Base-by-base conservation (phyloP, 768 basidiomycete species). In the Tricholoma hemisulphureum region DNA sequence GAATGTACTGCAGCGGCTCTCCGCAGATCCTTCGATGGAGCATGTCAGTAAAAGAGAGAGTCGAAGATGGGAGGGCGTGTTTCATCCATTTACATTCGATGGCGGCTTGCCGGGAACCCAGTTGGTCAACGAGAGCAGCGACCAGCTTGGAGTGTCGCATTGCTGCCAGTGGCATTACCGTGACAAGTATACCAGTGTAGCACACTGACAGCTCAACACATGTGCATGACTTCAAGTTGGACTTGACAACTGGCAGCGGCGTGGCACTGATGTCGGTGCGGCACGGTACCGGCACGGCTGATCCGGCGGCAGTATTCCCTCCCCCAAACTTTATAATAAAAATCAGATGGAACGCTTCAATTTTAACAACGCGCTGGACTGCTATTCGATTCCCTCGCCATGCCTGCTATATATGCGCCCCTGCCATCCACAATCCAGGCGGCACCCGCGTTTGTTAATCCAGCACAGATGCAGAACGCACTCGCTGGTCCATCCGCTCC, bases 1-100 rank as follows among this genome's bases (percentile, higher is more conserved):
- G 78, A 63, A 97, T 92, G 71, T 95, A 97, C 69, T 95, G 93
- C 16, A 97, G 77, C 0, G 94, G 94, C 71, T 93, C 91, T 10
- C 91, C 90, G 14, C 63, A 59, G 26, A 80, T 66, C 62, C 94
- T 76, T 18, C 89, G 81, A 16, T 70, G 66, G 35, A 95, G 78
- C 78, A 89, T 80, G 24, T 73, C 66, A 8, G 70, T 48, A 28
- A 54, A 29, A 80, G 73, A 49, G 71, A 53, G 20, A 62, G 29
- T 29, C 50, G 60, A n/a, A 57, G 55, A 9, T 57, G 51, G 45
- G 58, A 56, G 20, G 6, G 73, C 68, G 14, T 71, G 67, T 57
- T 69, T 69, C 68, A 83, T 73, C 81, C 81, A 83, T 67, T 58
- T 71, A 61, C 77, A 65, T 62, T 83, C 81, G 10, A 59, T 63